Evolutionary conservation across 116 monocot genomes (phyloP).

Genomic region (Posidonia oceanica): DNA sequence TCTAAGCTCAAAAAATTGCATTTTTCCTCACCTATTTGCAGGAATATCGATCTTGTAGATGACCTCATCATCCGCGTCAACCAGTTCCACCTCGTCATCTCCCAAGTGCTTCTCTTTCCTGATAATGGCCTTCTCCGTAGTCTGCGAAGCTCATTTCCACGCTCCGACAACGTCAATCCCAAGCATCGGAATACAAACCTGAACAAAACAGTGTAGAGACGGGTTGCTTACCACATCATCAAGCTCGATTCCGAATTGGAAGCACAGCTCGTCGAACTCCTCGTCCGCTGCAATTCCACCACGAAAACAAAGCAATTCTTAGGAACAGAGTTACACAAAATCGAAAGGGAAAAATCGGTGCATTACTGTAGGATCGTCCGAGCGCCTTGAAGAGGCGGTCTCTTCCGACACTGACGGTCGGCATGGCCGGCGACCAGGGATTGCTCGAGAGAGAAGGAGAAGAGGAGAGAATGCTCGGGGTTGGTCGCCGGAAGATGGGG

Average conservation of each 20-base stretch:
- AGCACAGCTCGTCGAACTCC: constrained; percentile 87
- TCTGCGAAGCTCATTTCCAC: constrained; percentile 18
- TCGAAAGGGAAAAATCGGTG: no score
- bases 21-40: constrained; percentile 54
- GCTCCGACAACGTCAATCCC: neutral
- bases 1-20: no score
- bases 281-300: constrained; percentile 48
- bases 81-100: constrained; percentile 15
- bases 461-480: no score
- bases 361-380: constrained; percentile 59
- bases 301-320: neutral
- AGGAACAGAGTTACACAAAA: neutral
- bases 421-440: constrained; percentile 30
- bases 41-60: constrained; percentile 95
- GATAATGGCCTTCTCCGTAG: constrained; percentile 83
- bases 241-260: constrained; percentile 92
- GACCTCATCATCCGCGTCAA: constrained; percentile 49
- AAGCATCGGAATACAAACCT: neutral
- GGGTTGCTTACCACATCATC: constrained; percentile 69
- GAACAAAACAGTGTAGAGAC: neutral
- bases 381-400: constrained; percentile 75
- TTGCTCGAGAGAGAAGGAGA: no score
- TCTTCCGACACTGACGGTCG: constrained; percentile 81
- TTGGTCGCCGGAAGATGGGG: no score
- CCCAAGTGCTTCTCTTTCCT: constrained; percentile 85